A percentile compares a stretch with the other conserved stretches of the same genome.
Conservation (phyloP, 805 yeast genomes). For the Yamadazyma endophytica region DNA sequence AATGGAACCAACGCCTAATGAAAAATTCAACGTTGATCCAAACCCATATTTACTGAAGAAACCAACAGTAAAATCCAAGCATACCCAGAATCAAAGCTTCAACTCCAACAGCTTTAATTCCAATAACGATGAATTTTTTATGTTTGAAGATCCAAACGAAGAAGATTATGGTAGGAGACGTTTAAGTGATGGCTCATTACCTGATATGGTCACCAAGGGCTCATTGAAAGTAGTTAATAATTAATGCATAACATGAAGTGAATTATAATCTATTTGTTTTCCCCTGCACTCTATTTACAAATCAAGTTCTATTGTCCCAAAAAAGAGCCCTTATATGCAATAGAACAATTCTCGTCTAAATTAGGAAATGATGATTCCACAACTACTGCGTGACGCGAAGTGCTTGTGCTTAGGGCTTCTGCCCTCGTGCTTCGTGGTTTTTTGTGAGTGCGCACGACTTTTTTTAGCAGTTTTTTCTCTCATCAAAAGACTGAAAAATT, state of each 20-base stretch:
- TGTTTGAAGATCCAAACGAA: slow-evolving; percentile 11
- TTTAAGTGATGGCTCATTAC: slow-evolving; percentile 52
- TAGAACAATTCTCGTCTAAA: too few relatives aligned
- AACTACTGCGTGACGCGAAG: too few relatives aligned
- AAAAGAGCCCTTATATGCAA: too few relatives aligned
- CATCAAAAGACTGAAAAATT: background rate
- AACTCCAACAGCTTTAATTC: slow-evolving; percentile 14
- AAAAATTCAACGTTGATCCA: slow-evolving; percentile 14
- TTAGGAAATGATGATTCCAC: too few relatives aligned
- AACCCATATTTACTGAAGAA: slow-evolving; percentile 21
- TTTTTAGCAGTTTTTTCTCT: background rate
- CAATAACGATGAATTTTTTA: slow-evolving; percentile 16
- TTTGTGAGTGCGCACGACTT: slow-evolving; percentile 3
- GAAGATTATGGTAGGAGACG: slow-evolving; percentile 43
- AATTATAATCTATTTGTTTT: too few relatives aligned
- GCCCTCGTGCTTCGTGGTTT: too few relatives aligned
- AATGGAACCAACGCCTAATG: slow-evolving; percentile 22
- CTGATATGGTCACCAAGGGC: slow-evolving; percentile 45
- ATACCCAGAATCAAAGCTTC: slow-evolving; percentile 11
- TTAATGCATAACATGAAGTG: slow-evolving; percentile 1
- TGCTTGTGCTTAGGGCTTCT: slow-evolving; percentile 1
- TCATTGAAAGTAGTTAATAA: slow-evolving; percentile 49
- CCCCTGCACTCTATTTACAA: too few relatives aligned
- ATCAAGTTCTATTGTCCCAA: too few relatives aligned
- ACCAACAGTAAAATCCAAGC: slow-evolving; percentile 16